Percentiles rank a stretch among this genome's conserved stretches.
phyloP scores from a whole-genome alignment of 495 filamentous ascomycete species.

The Sabuloglossum arenarium region DNA sequence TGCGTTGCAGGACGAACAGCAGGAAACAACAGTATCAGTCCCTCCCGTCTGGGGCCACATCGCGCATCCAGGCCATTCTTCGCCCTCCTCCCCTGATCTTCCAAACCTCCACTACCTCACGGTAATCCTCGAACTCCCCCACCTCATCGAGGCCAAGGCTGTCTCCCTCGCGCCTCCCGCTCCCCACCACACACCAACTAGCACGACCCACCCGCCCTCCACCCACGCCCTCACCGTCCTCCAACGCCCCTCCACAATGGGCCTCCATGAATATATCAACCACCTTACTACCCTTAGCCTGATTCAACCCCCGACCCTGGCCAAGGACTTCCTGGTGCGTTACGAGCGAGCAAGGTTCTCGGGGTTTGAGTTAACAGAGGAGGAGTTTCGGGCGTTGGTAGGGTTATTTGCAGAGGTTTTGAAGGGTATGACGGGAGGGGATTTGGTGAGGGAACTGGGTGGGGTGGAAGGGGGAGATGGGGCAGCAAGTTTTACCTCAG shows the following conservation, averaged over 20 bases:
- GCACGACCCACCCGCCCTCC: conserved; percentile 14
- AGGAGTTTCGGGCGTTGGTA: conserved; percentile 67
- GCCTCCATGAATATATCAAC: conserved; percentile 57
- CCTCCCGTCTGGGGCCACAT: conserved; percentile 50
- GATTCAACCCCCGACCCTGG: conserved; percentile 33
- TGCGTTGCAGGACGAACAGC: background rate
- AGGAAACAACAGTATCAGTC: conserved; percentile 10
- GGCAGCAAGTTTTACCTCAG: background rate
- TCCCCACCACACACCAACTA: background rate
- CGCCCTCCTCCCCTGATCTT: conserved; percentile 49
- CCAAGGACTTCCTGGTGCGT: conserved; percentile 39
- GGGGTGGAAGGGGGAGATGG: background rate
- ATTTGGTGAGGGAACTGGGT: background rate
- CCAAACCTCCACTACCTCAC: conserved; percentile 59
- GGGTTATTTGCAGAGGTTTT: conserved; percentile 67
- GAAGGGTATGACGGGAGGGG: conserved; percentile 37
- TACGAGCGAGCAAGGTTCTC: conserved; percentile 83
- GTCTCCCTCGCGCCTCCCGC: conserved; percentile 50
- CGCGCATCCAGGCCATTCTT: conserved; percentile 75
- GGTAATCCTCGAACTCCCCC: conserved; percentile 72
- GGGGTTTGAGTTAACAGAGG: conserved; percentile 32
- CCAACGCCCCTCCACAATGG: conserved; percentile 49
- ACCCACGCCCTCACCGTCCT: conserved; percentile 42
- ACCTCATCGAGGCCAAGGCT: conserved; percentile 85
- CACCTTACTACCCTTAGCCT: conserved; percentile 47